Conservation (phyloP, 805 yeast genomes). For the Saccharomyces paradoxus region DNA sequence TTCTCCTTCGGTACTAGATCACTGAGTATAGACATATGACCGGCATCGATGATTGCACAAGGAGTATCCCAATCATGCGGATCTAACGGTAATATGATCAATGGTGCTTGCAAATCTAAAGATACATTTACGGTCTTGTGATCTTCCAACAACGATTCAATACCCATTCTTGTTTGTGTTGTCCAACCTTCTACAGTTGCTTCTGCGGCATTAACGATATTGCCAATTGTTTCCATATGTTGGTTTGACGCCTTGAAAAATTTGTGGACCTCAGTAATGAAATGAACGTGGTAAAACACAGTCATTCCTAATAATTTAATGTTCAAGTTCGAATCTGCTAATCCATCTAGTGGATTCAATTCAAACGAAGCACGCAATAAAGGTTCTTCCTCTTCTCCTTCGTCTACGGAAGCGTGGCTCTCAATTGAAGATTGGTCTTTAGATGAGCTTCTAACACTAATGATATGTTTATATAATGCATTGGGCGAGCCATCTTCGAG, state of each 20-base stretch:
- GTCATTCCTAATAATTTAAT: slow-evolving; percentile 81
- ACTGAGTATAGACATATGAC: slow-evolving; percentile 78
- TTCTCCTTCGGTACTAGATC: slow-evolving; percentile 67
- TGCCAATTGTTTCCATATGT: slow-evolving; percentile 81
- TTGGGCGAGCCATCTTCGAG: slow-evolving; percentile 81
- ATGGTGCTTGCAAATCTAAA: slow-evolving; percentile 88
- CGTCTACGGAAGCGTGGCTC: slow-evolving; percentile 17
- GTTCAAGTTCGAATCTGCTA: slow-evolving; percentile 70
- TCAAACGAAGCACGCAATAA: slow-evolving; percentile 80
- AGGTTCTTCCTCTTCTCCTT: slow-evolving; percentile 35
- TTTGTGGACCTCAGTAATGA: slow-evolving; percentile 61
- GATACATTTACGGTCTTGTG: slow-evolving; percentile 84
- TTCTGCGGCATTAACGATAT: slow-evolving; percentile 89
- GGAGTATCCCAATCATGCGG: slow-evolving; percentile 76
- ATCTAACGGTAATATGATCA: slow-evolving; percentile 77
- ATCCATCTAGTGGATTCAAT: slow-evolving; percentile 72
- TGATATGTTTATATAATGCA: slow-evolving; percentile 78
- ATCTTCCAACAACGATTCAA: slow-evolving; percentile 88
- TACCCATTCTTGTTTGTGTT: slow-evolving; percentile 80
- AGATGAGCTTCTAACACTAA: slow-evolving; percentile 63
- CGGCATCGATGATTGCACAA: slow-evolving; percentile 89
- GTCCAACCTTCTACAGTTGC: slow-evolving; percentile 89
- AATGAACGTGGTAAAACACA: slow-evolving; percentile 77
- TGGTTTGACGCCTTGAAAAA: slow-evolving; percentile 85
- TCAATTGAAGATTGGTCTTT: slow-evolving; percentile 12